phyloP scores from a whole-genome alignment of 345 rosid genomes.

The Limnanthes douglasii region DNA sequence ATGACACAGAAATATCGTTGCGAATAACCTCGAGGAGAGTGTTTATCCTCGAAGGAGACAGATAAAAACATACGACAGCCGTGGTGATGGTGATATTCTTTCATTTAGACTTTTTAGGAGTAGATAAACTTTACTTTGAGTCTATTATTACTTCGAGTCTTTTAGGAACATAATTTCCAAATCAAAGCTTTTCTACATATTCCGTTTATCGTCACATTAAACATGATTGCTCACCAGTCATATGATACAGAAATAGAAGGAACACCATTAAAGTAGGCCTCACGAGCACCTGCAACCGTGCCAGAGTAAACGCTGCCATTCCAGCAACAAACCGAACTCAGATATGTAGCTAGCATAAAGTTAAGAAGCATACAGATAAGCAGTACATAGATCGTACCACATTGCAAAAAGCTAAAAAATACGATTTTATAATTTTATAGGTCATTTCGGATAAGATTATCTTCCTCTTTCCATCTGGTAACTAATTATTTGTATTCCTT shows the following conservation, averaged over 20 bases:
- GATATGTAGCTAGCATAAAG: background rate
- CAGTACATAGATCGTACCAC: background rate
- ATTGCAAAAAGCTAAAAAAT: too few relatives aligned
- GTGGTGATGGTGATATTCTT: too few relatives aligned
- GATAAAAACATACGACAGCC: background rate
- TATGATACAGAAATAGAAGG: conserved; percentile 74
- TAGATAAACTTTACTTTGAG: too few relatives aligned
- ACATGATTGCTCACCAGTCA: conserved; percentile 39
- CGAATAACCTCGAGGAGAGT: background rate
- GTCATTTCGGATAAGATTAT: too few relatives aligned
- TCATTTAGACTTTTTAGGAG: too few relatives aligned
- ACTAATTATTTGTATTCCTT: too few relatives aligned
- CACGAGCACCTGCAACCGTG: conserved; percentile 96
- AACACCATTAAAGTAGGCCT: conserved; percentile 68
- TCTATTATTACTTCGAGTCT: too few relatives aligned
- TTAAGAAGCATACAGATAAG: background rate
- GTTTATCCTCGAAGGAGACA: background rate
- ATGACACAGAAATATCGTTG: background rate
- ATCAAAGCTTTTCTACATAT: background rate
- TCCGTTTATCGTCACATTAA: background rate
- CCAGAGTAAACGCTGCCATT: conserved; percentile 71
- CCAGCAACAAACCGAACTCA: conserved; percentile 4
- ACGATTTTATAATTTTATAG: too few relatives aligned
- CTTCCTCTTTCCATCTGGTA: too few relatives aligned
- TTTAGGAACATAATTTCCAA: too few relatives aligned